Evolutionary conservation across 2,329 filamentous ascomycete species (phyloP).

Genomic region (Alternaria hordeiaustralica): DNA sequence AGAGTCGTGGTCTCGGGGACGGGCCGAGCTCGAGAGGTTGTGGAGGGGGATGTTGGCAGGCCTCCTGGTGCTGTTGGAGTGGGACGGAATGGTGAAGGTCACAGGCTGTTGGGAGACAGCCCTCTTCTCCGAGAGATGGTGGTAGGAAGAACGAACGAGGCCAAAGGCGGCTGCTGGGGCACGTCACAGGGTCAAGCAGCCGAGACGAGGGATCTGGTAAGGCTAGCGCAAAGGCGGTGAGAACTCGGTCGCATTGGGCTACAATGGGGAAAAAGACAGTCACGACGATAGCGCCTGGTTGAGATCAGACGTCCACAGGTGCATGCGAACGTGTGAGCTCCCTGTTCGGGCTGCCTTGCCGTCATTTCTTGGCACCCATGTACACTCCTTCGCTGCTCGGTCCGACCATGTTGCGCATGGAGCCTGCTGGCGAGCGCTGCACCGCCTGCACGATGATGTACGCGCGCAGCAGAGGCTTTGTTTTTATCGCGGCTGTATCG

Average conservation of each 20-base stretch:
- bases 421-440: conserved; percentile 1
- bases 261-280: conserved; percentile 26
- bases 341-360: conserved; percentile 16
- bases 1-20: conserved; percentile 48
- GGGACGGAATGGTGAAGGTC: conserved; percentile 80
- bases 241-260: conserved; percentile 43
- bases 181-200: conserved; percentile 42
- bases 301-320: conserved; percentile 30
- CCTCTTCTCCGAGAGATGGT: conserved; percentile 36
- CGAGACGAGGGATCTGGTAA: conserved; percentile 23
- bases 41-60: conserved; percentile 89
- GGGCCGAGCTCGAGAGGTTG: conserved; percentile 64
- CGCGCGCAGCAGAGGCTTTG: background rate
- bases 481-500: background rate
- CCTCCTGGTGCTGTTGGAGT: conserved; percentile 67
- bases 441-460: conserved; percentile 16
- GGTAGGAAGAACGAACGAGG: conserved; percentile 29
- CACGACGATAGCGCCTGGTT: conserved; percentile 28
- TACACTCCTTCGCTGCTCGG: conserved; percentile 8
- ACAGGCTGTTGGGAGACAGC: conserved; percentile 65
- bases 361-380: conserved; percentile 5
- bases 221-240: conserved; percentile 39
- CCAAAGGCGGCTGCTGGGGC: conserved; percentile 31
- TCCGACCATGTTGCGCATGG: conserved; percentile 9
- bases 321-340: conserved; percentile 23